These are phyloP conservation scores for Hymenoscyphus albidus DNA, from an alignment of 2,329 filamentous ascomycete genomes.

Conservation along the genomic window DNA sequence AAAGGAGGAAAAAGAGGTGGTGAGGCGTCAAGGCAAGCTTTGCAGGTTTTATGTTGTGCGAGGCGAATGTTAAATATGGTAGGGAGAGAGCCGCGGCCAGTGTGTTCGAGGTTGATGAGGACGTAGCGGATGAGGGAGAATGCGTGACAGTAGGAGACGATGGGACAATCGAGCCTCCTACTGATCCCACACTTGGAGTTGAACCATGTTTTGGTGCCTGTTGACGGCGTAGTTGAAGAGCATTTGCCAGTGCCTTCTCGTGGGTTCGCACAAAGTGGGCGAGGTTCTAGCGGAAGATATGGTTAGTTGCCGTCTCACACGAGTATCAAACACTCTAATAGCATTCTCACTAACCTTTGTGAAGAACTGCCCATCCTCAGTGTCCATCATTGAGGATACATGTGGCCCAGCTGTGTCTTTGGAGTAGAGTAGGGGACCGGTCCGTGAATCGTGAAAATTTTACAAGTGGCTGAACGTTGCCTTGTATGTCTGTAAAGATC, in stretches of 20 bases:
- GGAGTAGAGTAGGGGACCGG: conserved; percentile 25
- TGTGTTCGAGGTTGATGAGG: conserved; percentile 66
- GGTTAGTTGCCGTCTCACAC: conserved; percentile 13
- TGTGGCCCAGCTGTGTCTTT: conserved; percentile 32
- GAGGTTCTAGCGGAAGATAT: conserved; percentile 65
- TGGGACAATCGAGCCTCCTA: conserved; percentile 40
- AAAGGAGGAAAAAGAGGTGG: conserved; percentile 93
- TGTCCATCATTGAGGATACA: conserved; percentile 54
- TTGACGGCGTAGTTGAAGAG: conserved; percentile 78
- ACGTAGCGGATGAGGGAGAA: conserved; percentile 55
- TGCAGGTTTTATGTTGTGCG: conserved; percentile 79
- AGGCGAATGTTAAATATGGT: conserved; percentile 78
- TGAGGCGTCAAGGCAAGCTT: conserved; percentile 92
- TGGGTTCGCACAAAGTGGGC: conserved; percentile 95
- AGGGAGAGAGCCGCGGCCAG: conserved; percentile 84
- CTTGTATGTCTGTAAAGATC: conserved; percentile 26
- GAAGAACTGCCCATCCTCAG: conserved; percentile 85
- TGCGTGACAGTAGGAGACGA: conserved; percentile 48
- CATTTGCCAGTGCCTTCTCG: conserved; percentile 95
- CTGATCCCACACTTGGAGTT: conserved; percentile 59
- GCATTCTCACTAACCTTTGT: conserved; percentile 63
- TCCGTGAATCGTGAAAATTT: conserved; percentile 20
- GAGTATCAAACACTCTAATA: neutral
- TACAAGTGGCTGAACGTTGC: conserved; percentile 24
- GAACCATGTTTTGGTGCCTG: conserved; percentile 64